Evolutionary conservation across 2,329 filamentous ascomycete genomes (phyloP), one percentile per base, ranked within the genome.

Genomic region (Camillea tinctor): DNA sequence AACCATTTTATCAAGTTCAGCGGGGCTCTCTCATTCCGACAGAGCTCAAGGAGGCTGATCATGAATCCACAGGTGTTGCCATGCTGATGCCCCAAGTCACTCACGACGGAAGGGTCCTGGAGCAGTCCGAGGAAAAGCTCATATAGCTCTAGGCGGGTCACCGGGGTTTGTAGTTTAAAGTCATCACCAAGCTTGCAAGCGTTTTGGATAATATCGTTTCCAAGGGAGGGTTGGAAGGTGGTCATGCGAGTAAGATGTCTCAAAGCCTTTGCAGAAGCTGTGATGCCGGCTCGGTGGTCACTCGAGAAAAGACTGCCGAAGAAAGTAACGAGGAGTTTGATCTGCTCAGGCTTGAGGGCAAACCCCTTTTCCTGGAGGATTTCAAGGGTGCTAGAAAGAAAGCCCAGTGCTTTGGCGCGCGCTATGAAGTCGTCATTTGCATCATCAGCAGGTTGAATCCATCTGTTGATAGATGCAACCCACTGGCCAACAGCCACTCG

Each of bases 1-100:
- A 87, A 87, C 84, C 84, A 87, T 3, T 77, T 73, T 70, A 86
- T 77, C 17, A 87, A 74, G 57, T 84, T 85, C 61, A 79, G 77
- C 0, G 84, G 84, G 59, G 87, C 84, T 62, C 84, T 77, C 69
- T 87, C 84, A 56, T 77, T 81, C 57, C 76, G 76, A 63, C 81
- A 86, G 13, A 86, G 70, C 56, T 79, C 76, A 11, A 86, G 65
- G 19, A 87, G 74, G 26, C 80, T 76, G 22, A 74, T 72, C 63
- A 84, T 79, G 66, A 84, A 85, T 4, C 73, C 75, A 20, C 77
- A 74, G 0, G 77, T 73, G 1, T 71, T 61, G n/a, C 77, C 79
- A 59, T 82, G 76, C 21, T 74, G 74, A 58, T 79, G 73, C 62
- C 80, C 73, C 36, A 84, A 67, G 57, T 82, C 79, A 44, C 73